Percentiles rank a stretch among this genome's conserved stretches.
These are phyloP conservation scores for Pestalotiopsis sp. DNA, from an alignment of 2,329 filamentous ascomycete species.

Conservation along the genomic window DNA sequence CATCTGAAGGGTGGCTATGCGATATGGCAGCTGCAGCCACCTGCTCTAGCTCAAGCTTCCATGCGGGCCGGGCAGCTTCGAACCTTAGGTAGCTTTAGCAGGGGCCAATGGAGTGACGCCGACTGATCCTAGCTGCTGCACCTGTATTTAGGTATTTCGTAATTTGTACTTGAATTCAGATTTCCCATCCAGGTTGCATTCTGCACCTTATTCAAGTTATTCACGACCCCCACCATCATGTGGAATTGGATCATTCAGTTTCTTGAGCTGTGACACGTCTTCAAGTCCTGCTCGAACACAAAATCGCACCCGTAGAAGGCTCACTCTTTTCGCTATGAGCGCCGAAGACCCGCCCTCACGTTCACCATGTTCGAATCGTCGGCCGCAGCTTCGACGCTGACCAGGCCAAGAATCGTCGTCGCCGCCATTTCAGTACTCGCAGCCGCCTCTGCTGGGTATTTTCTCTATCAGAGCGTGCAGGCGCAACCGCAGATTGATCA, in stretches of 20 bases:
- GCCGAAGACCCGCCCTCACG: not conserved
- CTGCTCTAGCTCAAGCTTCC: too few relatives aligned
- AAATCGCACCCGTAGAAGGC: not conserved
- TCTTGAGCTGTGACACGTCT: not conserved
- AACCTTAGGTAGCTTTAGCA: too few relatives aligned
- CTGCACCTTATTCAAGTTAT: not conserved
- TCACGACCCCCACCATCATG: not conserved
- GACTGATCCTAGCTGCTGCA: too few relatives aligned
- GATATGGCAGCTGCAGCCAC: too few relatives aligned
- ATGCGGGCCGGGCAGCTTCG: too few relatives aligned
- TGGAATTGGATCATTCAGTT: not conserved
- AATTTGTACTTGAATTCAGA: too few relatives aligned
- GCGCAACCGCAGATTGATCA: constrained; percentile 26
- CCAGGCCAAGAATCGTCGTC: constrained; percentile 57
- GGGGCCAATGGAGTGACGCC: too few relatives aligned
- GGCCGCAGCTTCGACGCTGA: constrained; percentile 55
- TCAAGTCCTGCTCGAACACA: not conserved
- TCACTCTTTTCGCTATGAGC: constrained; percentile 10
- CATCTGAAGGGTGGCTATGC: too few relatives aligned
- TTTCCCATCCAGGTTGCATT: not conserved
- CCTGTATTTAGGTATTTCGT: too few relatives aligned
- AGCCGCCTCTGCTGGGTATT: constrained; percentile 60
- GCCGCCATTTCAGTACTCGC: constrained; percentile 58
- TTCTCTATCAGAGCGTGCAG: constrained; percentile 49
- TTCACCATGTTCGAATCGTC: constrained; percentile 50